These are phyloP conservation scores for Solanum hybrid DNA, from an alignment of 305 asterid species.

Conservation along the genomic window DNA sequence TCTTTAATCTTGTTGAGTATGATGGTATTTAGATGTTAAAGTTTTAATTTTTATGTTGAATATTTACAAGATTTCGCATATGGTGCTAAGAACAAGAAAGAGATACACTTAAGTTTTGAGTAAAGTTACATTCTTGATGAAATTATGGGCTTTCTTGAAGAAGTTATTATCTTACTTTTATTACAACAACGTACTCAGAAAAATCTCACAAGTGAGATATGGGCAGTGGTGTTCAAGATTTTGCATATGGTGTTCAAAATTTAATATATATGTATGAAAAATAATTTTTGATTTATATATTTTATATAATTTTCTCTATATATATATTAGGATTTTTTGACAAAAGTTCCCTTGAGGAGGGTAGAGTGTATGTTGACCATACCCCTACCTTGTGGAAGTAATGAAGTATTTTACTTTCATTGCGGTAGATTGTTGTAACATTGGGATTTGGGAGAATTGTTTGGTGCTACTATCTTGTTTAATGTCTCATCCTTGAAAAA, in stretches of 20 bases:
- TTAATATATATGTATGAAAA: too few relatives aligned
- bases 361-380: neutral
- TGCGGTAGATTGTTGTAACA: neutral
- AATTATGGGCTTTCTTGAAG: neutral
- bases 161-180: neutral
- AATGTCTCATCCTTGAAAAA: neutral
- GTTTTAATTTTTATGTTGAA: neutral
- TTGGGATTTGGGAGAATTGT: neutral
- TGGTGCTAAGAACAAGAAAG: neutral
- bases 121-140: neutral
- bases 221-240: neutral
- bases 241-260: neutral
- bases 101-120: neutral
- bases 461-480: neutral
- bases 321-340: too few relatives aligned
- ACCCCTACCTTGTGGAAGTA: neutral
- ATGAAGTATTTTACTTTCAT: neutral
- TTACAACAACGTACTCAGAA: neutral
- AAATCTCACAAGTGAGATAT: neutral
- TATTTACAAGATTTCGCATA: neutral
- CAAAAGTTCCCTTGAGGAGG: neutral
- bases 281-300: neutral
- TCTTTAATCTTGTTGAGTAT: neutral
- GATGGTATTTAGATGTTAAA: neutral
- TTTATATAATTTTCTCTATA: neutral